Percentiles rank a stretch among this genome's conserved stretches.
Evolutionary conservation across 2,329 filamentous ascomycete species (phyloP).

Genomic region (Penicillium griseofulvum): DNA sequence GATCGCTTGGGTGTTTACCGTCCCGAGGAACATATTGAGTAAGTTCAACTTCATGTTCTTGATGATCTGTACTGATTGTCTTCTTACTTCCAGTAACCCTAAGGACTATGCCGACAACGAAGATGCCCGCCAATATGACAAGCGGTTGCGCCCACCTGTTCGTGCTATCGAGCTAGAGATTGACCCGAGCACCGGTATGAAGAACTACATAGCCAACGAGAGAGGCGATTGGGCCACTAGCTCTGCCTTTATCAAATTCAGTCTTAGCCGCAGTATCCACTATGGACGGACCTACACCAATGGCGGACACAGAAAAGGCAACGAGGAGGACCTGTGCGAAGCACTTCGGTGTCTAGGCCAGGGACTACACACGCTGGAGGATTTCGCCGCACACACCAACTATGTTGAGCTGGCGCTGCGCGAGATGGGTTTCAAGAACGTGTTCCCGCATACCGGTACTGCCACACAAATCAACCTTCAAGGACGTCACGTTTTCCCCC

Average conservation of each 20-base stretch:
- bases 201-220: slow-evolving; percentile 98
- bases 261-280: slow-evolving; percentile 70
- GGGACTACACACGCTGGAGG: slow-evolving; percentile 75
- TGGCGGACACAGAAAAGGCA: slow-evolving; percentile 60
- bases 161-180: slow-evolving; percentile 68
- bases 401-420: slow-evolving; percentile 75
- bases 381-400: slow-evolving; percentile 76
- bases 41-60: slow-evolving; percentile 11
- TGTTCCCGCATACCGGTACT: slow-evolving; percentile 73
- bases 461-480: slow-evolving; percentile 63
- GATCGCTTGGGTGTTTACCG: slow-evolving; percentile 78
- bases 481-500: slow-evolving; percentile 67
- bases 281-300: slow-evolving; percentile 72
- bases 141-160: slow-evolving; percentile 77
- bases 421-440: slow-evolving; percentile 65
- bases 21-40: slow-evolving; percentile 62
- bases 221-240: slow-evolving; percentile 84
- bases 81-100: slow-evolving; percentile 62
- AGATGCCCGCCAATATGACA: slow-evolving; percentile 76
- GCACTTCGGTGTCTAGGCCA: slow-evolving; percentile 74
- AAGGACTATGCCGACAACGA: slow-evolving; percentile 80
- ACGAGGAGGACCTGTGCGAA: slow-evolving; percentile 75
- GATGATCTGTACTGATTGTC: slow-evolving; percentile 34
- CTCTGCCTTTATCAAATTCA: slow-evolving; percentile 76
- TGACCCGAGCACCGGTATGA: slow-evolving; percentile 84